Evolutionary conservation across 768 basidiomycete genomes (phyloP), one percentile per base, ranked within the genome.

Genomic region (Sarcomyxa edulis): DNA sequence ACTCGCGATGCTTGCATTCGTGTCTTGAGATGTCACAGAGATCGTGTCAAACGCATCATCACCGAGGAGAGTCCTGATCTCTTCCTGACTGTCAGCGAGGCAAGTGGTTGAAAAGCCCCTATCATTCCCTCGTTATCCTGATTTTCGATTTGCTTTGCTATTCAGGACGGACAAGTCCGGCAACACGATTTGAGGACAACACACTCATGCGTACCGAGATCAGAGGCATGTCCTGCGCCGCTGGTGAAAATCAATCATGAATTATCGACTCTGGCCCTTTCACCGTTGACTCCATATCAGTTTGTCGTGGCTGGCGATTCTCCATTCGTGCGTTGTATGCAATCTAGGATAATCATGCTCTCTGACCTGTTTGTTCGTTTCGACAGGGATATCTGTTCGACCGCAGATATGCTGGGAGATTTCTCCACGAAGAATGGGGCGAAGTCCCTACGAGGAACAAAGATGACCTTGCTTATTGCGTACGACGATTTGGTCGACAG

Each of bases 301-400:
- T 81, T 93, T 45, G 80, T 92, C 14, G 88, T 92, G 23, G 89
- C 85, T 3, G 91, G 91, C 23, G 77, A 84, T 46, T 78, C 84
- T 0, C 76, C 80, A 30, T 83, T 76, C 54, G 90, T 90, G 49
- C 47, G 82, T 70, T 21, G 6, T 14, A 12, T 29, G 21, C 22
- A 41, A 6, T 12, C 35, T 10, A 15, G 16, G 15, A 15, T 21
- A 21, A 14, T 15, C n/a, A 11, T 36, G n/a, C n/a, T n/a, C 10
- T 32, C 26, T 41, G 20, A 45, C 35, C 5, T 22, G 9, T 28
- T 47, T 21, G 36, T 37, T 9, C 28, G 15, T 35, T 23, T 32
- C 48, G 20, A 22, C 54, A 88, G 83, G 87, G 80, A 1, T 87
- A 79, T 55, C 70, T 95, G 2, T 93, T 86, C 52, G 91, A 95